phyloP scores from a whole-genome alignment of 257 asterid genomes.

The Penstemon barbatus region DNA sequence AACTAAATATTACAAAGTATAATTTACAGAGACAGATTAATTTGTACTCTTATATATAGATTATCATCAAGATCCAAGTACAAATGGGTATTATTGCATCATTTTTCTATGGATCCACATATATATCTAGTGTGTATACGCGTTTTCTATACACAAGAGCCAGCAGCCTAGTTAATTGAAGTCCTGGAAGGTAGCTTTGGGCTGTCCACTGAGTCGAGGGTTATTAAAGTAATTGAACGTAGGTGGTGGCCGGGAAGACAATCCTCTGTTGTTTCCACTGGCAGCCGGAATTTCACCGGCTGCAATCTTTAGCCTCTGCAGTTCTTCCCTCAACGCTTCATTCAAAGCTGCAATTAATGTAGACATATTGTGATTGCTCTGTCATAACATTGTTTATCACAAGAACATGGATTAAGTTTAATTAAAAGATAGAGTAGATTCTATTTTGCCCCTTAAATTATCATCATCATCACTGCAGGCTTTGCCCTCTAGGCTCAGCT shows the following conservation, averaged over 20 bases:
- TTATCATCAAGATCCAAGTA: neutral
- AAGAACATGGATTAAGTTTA: neutral
- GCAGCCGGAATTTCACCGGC: slow-evolving; percentile 53
- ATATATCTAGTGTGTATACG: neutral
- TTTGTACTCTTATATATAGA: no score
- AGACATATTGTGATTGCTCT: neutral
- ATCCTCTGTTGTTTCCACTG: slow-evolving; percentile 59
- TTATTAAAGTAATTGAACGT: slow-evolving; percentile 40
- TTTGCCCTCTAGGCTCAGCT: no score
- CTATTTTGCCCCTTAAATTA: no score
- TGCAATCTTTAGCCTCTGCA: slow-evolving; percentile 77
- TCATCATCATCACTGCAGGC: no score
- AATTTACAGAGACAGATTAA: no score
- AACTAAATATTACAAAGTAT: no score
- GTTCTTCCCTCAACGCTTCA: slow-evolving; percentile 71
- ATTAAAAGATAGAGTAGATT: no score
- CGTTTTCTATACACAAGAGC: slow-evolving; percentile 26
- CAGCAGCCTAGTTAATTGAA: slow-evolving; percentile 32
- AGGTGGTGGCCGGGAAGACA: slow-evolving; percentile 45
- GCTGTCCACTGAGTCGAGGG: slow-evolving; percentile 36
- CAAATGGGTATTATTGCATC: slow-evolving; percentile 4
- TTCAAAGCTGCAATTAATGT: slow-evolving; percentile 57
- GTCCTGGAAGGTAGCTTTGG: slow-evolving; percentile 43
- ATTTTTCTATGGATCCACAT: slow-evolving; percentile 2
- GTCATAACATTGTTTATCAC: neutral